Evolutionary conservation across 257 asterid species (phyloP).

Genomic region (Gardenia jasminoides): DNA sequence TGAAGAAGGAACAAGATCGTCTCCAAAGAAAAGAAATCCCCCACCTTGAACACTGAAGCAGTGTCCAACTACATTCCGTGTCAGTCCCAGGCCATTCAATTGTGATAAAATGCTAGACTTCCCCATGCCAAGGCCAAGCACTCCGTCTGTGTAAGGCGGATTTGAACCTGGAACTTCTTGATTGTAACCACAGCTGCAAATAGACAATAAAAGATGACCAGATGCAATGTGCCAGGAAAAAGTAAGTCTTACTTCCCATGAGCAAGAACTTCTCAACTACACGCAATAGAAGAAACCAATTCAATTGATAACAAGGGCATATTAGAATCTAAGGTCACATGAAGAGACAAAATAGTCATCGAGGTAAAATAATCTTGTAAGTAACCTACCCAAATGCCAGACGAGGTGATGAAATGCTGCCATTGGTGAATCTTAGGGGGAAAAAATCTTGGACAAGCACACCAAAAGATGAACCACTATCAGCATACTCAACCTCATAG

Average conservation of each 20-base stretch:
- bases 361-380: neutral
- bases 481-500: constrained; percentile 80
- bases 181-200: constrained; percentile 79
- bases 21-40: constrained; percentile 89
- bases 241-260: neutral
- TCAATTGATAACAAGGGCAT: neutral
- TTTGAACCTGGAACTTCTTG: constrained; percentile 61
- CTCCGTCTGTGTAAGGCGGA: constrained; percentile 74
- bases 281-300: neutral
- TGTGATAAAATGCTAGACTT: constrained; percentile 72
- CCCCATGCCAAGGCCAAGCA: constrained; percentile 89
- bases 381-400: constrained; percentile 67
- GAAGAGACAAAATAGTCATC: neutral
- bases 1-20: constrained; percentile 54
- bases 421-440: constrained; percentile 60
- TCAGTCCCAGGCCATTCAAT: constrained; percentile 49
- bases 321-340: neutral
- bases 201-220: constrained; percentile 1
- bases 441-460: constrained; percentile 68
- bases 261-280: neutral
- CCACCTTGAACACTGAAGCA: constrained; percentile 75
- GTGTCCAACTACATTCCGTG: constrained; percentile 72
- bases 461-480: constrained; percentile 72
- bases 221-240: neutral
- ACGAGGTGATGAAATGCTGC: constrained; percentile 49